These are phyloP conservation scores for Centella asiatica DNA, from an alignment of 129 eudicot species.

Conservation along the genomic window DNA sequence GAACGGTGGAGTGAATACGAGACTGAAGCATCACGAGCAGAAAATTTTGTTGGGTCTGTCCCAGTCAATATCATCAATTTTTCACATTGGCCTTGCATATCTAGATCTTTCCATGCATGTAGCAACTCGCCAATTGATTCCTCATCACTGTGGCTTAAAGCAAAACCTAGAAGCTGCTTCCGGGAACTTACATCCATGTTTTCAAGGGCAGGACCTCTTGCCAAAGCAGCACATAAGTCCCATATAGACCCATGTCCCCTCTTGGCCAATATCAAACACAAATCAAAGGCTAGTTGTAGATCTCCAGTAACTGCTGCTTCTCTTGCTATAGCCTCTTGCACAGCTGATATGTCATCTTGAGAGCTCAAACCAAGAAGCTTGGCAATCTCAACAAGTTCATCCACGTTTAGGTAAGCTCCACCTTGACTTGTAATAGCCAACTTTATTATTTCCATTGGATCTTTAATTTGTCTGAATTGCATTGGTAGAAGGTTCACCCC, in stretches of 20 bases:
- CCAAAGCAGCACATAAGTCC: slow-evolving; percentile 96
- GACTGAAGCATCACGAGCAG: slow-evolving; percentile 23
- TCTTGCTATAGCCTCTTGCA: slow-evolving; percentile 96
- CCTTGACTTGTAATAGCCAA: slow-evolving; percentile 75
- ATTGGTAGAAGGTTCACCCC: slow-evolving; percentile 83
- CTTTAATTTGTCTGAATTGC: slow-evolving; percentile 89
- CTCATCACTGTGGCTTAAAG: slow-evolving; percentile 92
- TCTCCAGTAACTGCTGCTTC: slow-evolving; percentile 99
- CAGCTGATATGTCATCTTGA: slow-evolving; percentile 77
- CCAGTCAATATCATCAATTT: slow-evolving; percentile 45
- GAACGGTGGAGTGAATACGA: slow-evolving; percentile 18
- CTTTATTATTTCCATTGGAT: slow-evolving; percentile 88
- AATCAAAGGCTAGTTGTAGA: slow-evolving; percentile 85
- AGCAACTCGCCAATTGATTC: slow-evolving; percentile 89
- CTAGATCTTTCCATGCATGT: slow-evolving; percentile 91
- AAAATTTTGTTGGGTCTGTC: slow-evolving; percentile 43
- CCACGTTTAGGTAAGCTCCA: slow-evolving; percentile 80
- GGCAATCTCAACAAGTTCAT: slow-evolving; percentile 80
- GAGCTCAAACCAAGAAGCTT: slow-evolving; percentile 90
- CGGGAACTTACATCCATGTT: slow-evolving; percentile 67
- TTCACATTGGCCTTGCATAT: slow-evolving; percentile 74
- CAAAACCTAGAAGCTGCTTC: slow-evolving; percentile 87
- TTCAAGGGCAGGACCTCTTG: slow-evolving; percentile 86
- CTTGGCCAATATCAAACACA: slow-evolving; percentile 77
- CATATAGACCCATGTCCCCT: slow-evolving; percentile 90